A percentile compares a stretch with the other conserved stretches of the same genome.
Evolutionary conservation across 2,329 filamentous ascomycete species (phyloP).

Genomic region (Teratosphaeria zuluensis): DNA sequence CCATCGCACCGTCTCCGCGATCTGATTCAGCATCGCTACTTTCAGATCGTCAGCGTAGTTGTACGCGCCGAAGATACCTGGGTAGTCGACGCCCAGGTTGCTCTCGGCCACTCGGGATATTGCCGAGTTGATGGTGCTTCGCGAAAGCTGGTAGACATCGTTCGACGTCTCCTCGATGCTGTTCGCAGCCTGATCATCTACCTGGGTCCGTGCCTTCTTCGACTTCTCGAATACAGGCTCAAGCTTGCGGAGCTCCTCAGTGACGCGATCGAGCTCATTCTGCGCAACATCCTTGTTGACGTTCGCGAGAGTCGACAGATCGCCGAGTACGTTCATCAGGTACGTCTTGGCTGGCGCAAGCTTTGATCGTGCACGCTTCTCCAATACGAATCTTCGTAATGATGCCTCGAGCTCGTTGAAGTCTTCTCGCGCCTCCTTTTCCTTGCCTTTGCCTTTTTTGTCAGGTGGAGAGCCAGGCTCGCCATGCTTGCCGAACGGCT

Average conservation of each 20-base stretch:
- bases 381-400: conserved; percentile 81
- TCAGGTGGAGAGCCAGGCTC: conserved; percentile 31
- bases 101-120: conserved; percentile 68
- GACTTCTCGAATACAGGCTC: conserved; percentile 79
- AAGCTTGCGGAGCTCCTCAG: conserved; percentile 66
- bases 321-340: conserved; percentile 81
- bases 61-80: conserved; percentile 74
- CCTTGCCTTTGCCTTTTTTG: conserved; percentile 67
- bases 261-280: conserved; percentile 74
- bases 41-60: conserved; percentile 91
- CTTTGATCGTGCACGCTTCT: conserved; percentile 92
- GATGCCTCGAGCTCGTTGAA: conserved; percentile 87
- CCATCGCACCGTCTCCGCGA: conserved; percentile 63
- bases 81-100: conserved; percentile 75
- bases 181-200: conserved; percentile 70
- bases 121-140: conserved; percentile 61
- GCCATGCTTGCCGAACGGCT: conserved; percentile 44
- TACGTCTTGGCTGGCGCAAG: conserved; percentile 93
- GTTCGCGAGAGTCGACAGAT: conserved; percentile 69
- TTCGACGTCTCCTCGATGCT: conserved; percentile 78
- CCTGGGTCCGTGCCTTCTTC: conserved; percentile 66
- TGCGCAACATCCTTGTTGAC: conserved; percentile 84
- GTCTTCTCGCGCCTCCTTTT: conserved; percentile 71
- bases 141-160: conserved; percentile 76
- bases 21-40: conserved; percentile 79